Evolutionary conservation across 441 rosid species (phyloP).

Genomic region (Aquilaria agallochum): DNA sequence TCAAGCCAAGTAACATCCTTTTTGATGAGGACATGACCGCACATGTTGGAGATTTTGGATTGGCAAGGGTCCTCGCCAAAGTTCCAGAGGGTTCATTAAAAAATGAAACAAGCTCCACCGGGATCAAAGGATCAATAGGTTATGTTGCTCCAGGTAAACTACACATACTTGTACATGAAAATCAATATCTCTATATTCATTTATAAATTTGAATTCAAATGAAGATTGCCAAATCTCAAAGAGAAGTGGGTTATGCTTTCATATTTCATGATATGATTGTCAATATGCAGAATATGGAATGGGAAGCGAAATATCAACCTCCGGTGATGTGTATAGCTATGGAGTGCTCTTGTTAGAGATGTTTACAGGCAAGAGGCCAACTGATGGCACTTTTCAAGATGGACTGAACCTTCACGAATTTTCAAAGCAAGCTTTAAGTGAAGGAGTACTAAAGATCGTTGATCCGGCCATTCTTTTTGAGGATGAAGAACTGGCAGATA

Average conservation of each 20-base stretch:
- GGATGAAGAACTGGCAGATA: no score
- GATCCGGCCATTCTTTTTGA: no score
- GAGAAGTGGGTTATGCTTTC: no score
- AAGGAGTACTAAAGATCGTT: no score
- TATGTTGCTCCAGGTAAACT: constrained; percentile 21
- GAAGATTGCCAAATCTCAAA: no score
- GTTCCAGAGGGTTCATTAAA: not conserved
- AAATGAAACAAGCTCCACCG: constrained; percentile 9
- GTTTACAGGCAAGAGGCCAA: constrained; percentile 10
- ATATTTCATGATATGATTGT: not conserved
- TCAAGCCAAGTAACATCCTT: not conserved
- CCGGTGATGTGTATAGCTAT: constrained; percentile 8
- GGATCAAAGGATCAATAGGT: constrained; percentile 18
- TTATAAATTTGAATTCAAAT: not conserved
- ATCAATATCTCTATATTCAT: not conserved
- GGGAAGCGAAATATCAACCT: constrained; percentile 12
- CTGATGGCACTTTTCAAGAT: constrained; percentile 10
- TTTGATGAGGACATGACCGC: not conserved
- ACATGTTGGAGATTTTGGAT: constrained; percentile 18
- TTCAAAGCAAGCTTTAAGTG: constrained; percentile 1
- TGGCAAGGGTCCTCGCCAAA: constrained; percentile 9
- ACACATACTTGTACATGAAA: not conserved
- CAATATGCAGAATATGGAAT: constrained; percentile 10
- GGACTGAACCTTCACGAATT: constrained; percentile 10
- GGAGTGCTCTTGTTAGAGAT: constrained; percentile 14